Evolutionary conservation across 2,329 filamentous ascomycete species (phyloP).

Genomic region (Penicillium sclerotiorum): DNA sequence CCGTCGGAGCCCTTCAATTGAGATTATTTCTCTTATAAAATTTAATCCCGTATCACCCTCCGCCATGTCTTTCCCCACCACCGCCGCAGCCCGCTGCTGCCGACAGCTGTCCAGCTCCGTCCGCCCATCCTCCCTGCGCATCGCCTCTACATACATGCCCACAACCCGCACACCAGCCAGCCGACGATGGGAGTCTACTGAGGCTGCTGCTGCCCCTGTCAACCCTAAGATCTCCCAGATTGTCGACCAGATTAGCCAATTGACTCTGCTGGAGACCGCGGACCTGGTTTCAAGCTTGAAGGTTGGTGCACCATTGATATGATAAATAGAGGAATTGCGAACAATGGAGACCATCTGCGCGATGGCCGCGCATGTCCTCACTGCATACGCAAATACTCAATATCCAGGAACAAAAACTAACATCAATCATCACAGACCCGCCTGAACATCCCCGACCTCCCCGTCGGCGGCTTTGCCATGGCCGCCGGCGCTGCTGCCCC

Average conservation of each 20-base stretch:
- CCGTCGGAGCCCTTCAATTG: constrained; percentile 10
- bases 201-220: constrained; percentile 60
- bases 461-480: constrained; percentile 85
- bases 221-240: constrained; percentile 94
- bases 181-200: constrained; percentile 87
- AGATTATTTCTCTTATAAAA: constrained; percentile 1
- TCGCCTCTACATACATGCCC: constrained; percentile 40
- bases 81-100: constrained; percentile 47
- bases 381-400: background rate
- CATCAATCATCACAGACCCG: constrained; percentile 63
- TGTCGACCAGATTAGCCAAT: constrained; percentile 97
- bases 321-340: constrained; percentile 5
- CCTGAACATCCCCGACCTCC: constrained; percentile 97
- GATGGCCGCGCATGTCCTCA: background rate
- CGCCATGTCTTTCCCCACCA: constrained; percentile 45
- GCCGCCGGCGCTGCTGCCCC: constrained; percentile 62
- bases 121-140: constrained; percentile 44
- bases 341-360: constrained; percentile 1
- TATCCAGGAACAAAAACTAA: background rate
- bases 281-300: constrained; percentile 94
- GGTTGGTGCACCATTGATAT: constrained; percentile 68
- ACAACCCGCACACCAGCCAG: constrained; percentile 48
- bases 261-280: constrained; percentile 96
- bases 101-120: constrained; percentile 43
- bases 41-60: constrained; percentile 4